Evolutionary conservation across 345 rosid genomes (phyloP).

Genomic region (Aquilaria malaccensis): DNA sequence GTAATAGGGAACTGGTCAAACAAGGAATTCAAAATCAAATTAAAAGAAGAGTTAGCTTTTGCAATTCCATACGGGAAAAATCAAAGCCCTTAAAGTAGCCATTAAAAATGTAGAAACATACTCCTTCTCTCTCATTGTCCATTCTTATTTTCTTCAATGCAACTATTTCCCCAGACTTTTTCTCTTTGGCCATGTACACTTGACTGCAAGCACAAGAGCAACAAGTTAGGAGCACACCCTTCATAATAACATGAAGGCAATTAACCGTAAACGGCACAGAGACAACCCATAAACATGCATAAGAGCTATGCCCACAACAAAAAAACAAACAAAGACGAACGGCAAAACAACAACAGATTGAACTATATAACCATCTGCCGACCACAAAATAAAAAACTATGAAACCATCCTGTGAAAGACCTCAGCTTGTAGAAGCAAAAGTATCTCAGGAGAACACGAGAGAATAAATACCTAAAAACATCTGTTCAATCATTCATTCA

Average conservation of each 20-base stretch:
- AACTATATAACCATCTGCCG: background rate
- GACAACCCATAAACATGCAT: background rate
- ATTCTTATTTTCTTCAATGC: constrained; percentile 93
- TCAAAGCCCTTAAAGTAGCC: background rate
- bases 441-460: too few species aligned
- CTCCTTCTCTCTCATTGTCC: constrained; percentile 99
- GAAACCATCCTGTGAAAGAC: too few species aligned
- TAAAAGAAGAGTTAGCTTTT: background rate
- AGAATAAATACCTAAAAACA: too few species aligned
- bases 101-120: constrained; percentile 20
- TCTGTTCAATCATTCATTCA: too few species aligned
- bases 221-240: too few species aligned
- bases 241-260: too few species aligned
- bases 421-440: too few species aligned
- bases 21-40: background rate
- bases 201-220: constrained; percentile 43
- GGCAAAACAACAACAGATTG: background rate
- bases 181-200: constrained; percentile 95
- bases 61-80: too few species aligned
- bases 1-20: constrained; percentile 61
- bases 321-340: background rate
- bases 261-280: too few species aligned
- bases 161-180: constrained; percentile 82
- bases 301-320: background rate
- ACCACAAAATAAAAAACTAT: too few species aligned